Conservation (phyloP, 2,329 filamentous ascomycete genomes). For the Cercospora sp. region DNA sequence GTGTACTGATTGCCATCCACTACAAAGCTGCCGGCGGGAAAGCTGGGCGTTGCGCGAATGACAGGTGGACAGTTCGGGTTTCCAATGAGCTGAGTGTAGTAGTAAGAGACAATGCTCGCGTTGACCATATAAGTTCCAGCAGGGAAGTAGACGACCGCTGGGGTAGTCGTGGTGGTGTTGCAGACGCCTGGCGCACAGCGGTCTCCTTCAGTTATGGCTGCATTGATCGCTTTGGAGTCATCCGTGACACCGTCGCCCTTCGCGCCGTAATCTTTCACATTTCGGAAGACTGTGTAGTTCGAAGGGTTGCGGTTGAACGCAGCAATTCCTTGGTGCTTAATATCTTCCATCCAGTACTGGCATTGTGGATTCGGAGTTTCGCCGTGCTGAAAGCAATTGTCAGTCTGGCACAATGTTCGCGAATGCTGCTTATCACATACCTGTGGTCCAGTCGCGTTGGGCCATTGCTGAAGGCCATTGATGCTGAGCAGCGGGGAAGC, state of each 20-base stretch:
- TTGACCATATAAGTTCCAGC: not conserved
- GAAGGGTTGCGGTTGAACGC: constrained; percentile 43
- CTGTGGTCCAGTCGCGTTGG: not conserved
- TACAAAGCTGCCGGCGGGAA: not conserved
- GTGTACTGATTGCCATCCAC: not conserved
- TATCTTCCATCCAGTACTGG: constrained; percentile 47
- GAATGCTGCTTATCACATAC: too few species aligned
- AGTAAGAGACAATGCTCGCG: not conserved
- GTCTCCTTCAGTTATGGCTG: not conserved
- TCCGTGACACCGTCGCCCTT: not conserved
- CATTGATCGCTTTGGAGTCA: not conserved
- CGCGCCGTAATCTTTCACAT: not conserved
- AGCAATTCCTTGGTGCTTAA: constrained; percentile 51
- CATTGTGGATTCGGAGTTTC: not conserved
- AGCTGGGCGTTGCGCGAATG: not conserved
- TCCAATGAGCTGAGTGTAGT: not conserved
- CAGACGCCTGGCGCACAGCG: not conserved
- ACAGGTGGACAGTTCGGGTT: not conserved
- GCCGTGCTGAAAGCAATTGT: not conserved
- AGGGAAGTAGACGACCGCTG: not conserved
- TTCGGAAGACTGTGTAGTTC: not conserved
- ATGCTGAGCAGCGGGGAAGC: constrained; percentile 1
- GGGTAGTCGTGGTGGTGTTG: not conserved
- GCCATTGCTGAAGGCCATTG: not conserved
- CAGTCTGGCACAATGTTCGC: too few species aligned